Evolutionary conservation across 257 asterid species (phyloP).

Genomic region (Fraxinus pennsylvanica): DNA sequence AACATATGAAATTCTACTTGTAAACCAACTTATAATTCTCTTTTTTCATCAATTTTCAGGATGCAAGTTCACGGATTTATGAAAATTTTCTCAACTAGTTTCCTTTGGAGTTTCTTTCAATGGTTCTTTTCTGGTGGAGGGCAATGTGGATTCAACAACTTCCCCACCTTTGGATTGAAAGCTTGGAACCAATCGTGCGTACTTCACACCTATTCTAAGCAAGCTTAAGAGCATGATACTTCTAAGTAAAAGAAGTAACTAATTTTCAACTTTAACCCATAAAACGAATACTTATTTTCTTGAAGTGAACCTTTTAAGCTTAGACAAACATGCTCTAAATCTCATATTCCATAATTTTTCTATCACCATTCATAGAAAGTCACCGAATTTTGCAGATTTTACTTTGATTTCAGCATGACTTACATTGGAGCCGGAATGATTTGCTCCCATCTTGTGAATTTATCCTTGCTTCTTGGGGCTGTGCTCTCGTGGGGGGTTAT

Average conservation of each 20-base stretch:
- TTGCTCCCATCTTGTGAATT: constrained; percentile 56
- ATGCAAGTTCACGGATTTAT: constrained; percentile 34
- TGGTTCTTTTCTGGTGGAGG: constrained; percentile 39
- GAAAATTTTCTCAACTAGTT: constrained; percentile 35
- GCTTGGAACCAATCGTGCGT: constrained; percentile 34
- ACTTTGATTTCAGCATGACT: constrained; percentile 56
- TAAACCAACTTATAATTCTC: neutral
- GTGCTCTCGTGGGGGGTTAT: constrained; percentile 55
- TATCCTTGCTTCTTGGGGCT: constrained; percentile 55
- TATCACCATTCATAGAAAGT: neutral
- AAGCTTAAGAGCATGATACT: neutral
- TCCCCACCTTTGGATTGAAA: constrained; percentile 37
- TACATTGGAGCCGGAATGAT: constrained; percentile 61
- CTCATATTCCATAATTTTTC: neutral
- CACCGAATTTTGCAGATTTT: constrained; percentile 43
- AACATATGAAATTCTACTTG: neutral
- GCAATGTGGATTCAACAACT: constrained; percentile 32
- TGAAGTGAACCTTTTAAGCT: neutral
- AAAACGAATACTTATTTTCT: neutral
- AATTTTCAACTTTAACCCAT: neutral
- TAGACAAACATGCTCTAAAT: neutral
- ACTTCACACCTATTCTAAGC: neutral
- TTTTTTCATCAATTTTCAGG: constrained; percentile 25
- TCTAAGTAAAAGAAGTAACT: neutral
- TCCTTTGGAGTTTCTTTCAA: constrained; percentile 38